Evolutionary conservation across 441 rosid genomes (phyloP), one percentile per base, ranked within the genome.

Genomic region (Hura crepitans): DNA sequence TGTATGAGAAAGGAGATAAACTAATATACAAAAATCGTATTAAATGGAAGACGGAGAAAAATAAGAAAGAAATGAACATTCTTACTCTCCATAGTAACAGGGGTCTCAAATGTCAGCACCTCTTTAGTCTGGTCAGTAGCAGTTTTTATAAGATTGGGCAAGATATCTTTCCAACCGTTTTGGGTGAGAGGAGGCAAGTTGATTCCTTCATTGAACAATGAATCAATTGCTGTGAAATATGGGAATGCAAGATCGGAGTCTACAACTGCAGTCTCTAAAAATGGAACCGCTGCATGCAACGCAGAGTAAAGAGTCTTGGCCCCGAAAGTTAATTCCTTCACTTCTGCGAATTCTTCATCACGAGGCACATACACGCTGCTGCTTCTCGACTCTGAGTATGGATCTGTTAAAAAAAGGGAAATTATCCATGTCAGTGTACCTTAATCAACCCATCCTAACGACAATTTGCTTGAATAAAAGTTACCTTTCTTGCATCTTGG

Each of bases 161-260:
- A 63, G 50, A 89, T 7, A 45, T 82, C 49, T 20, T 37, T 74
- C 76, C 58, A 79, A 2, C 84, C 89, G 17, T 76, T 65, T 2
- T 67, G 6, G 0, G 28, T 56, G 15, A 58, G 70, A 6, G 71
- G 68, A 25, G 92, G 92, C 79, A 89, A 71, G 45, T 70, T 8
- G 57, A 92, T 27, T 2, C 96, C 96, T 66, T 84, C 87, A 6
- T 88, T 81, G 83, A 82, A 92, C 18, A 92, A 76, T 1, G 68
- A 11, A 46, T 90, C 90, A 1, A 92, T 88, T 70, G 84, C 77
- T 0, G 87, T 72, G 81, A 90, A 82, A 72, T 76, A 83, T 3
- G 91, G 89, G 73, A 92, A 92, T 2, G 80, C 86, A 15, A 76
- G 78, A 1, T 80, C 66, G 0, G 76, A 4, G 46, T 88, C 90